Evolutionary conservation across 805 yeast genomes (phyloP).

Genomic region (Monosporozyma yasuniensis): DNA sequence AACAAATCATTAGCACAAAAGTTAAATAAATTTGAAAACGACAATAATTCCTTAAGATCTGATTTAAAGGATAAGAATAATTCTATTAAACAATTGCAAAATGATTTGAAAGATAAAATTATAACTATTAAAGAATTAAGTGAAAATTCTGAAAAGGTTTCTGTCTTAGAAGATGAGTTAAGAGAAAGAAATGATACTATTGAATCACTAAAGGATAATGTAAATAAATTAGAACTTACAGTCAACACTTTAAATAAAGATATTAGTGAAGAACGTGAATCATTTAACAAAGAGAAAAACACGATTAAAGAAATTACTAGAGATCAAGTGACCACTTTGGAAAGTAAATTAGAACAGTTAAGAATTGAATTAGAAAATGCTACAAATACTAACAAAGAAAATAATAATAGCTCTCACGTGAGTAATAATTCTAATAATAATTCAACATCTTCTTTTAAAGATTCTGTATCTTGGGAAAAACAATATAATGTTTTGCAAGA

Average conservation of each 20-base stretch:
- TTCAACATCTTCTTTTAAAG: not conserved
- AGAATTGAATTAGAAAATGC: slow-evolving; percentile 51
- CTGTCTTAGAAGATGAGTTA: slow-evolving; percentile 4
- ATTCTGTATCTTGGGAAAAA: not conserved
- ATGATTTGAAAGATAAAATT: slow-evolving; percentile 21
- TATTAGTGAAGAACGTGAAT: not conserved
- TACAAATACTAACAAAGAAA: slow-evolving; percentile 6
- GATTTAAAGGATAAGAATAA: not conserved
- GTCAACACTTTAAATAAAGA: not conserved
- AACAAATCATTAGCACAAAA: slow-evolving; percentile 5
- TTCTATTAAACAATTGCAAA: slow-evolving; percentile 15
- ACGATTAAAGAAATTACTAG: slow-evolving; percentile 27
- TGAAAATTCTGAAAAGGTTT: slow-evolving; percentile 3
- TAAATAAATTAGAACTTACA: slow-evolving; percentile 11
- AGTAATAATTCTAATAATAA: not conserved
- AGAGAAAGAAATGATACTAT: slow-evolving; percentile 12
- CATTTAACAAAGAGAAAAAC: slow-evolving; percentile 18
- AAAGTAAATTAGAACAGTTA: slow-evolving; percentile 58
- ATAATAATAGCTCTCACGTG: not conserved
- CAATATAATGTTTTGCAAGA: slow-evolving; percentile 43
- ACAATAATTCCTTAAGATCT: not conserved
- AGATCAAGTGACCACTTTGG: slow-evolving; percentile 49
- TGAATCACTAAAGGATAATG: slow-evolving; percentile 5
- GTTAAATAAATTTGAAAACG: slow-evolving; percentile 11
- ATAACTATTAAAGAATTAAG: slow-evolving; percentile 20